A percentile compares a stretch with the other conserved stretches of the same genome.
phyloP scores from a whole-genome alignment of 352 stramenopile genomes.

The Pythium phragmitis region DNA sequence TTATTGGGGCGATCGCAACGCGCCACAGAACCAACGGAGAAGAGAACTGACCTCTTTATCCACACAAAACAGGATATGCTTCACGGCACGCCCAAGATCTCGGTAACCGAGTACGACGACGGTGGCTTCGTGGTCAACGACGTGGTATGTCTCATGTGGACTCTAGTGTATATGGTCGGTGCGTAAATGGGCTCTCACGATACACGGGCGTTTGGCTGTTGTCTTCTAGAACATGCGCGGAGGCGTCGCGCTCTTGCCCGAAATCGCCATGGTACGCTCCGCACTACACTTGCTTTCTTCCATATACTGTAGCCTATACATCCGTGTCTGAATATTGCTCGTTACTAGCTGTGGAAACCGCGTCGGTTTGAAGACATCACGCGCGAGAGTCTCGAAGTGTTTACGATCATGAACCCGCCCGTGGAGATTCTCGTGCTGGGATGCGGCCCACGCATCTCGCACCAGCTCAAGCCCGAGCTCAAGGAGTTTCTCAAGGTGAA shows the following conservation, averaged over 20 bases:
- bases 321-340: not conserved
- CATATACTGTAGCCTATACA: no score
- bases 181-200: not conserved
- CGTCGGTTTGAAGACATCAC: conserved; percentile 78
- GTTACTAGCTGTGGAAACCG: conserved; percentile 73
- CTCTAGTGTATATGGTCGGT: not conserved
- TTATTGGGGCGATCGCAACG: not conserved
- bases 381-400: conserved; percentile 68
- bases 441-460: conserved; percentile 63
- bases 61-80: conserved; percentile 67
- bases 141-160: conserved; percentile 36
- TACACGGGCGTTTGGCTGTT: no score
- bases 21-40: not conserved
- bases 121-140: conserved; percentile 85
- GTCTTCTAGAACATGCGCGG: conserved; percentile 73
- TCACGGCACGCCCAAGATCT: conserved; percentile 72
- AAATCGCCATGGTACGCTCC: conserved; percentile 70
- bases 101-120: conserved; percentile 83
- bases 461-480: conserved; percentile 52
- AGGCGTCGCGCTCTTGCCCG: conserved; percentile 60
- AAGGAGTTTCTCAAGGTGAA: conserved; percentile 81
- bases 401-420: conserved; percentile 73
- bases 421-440: conserved; percentile 86
- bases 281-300: not conserved
- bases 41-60: not conserved